Evolutionary conservation across 495 filamentous ascomycete species (phyloP), one percentile per base, ranked within the genome.

Genomic region (Penicillium turbatum): DNA sequence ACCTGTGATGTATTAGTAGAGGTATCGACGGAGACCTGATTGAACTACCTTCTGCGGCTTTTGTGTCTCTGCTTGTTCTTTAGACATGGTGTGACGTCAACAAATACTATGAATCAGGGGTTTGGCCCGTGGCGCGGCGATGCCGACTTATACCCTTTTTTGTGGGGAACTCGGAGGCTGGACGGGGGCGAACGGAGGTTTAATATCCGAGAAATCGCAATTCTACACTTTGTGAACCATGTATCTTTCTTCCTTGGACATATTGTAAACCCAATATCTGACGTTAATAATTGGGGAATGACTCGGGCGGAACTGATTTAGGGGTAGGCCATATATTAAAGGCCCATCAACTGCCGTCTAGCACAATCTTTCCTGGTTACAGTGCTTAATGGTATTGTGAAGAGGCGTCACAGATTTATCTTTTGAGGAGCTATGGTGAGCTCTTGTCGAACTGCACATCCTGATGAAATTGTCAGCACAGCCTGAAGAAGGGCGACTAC

Each of bases 381-480:
- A 6, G 10, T 17, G 1, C 31, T 64, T 4, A 44, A 27, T 4
- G 16, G 16, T 0, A 56, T 64, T 76, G 69, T 58, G 6, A 57
- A 63, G 8, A 67, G 67, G 26, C 62, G 71, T 0, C 57, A 66
- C 29, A 43, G 47, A 3, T 39, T 47, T 1, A 57, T 67, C 2
- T 69, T 76, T 34, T 73, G 77, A 6, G 77, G 71, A 15, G 53
- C 67, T 8, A 59, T 55, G 0, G 16, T 72, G 38, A 72, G 73
- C 53, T 63, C 70, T 10, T 65, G 66, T 5, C 58, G 60, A 3
- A 30, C 47, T 1, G 43, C 55, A 10, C 67, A 70, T 42, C 73
- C 71, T 1, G 69, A 70, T 44, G 80, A 82, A 58, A 66, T 77
- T 12, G 77, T 84, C 4, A 61, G 63, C 69, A 40, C 66, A 68